Evolutionary conservation across 495 filamentous ascomycete species (phyloP), one percentile per base, ranked within the genome.

Genomic region (Lophium mytilinum): DNA sequence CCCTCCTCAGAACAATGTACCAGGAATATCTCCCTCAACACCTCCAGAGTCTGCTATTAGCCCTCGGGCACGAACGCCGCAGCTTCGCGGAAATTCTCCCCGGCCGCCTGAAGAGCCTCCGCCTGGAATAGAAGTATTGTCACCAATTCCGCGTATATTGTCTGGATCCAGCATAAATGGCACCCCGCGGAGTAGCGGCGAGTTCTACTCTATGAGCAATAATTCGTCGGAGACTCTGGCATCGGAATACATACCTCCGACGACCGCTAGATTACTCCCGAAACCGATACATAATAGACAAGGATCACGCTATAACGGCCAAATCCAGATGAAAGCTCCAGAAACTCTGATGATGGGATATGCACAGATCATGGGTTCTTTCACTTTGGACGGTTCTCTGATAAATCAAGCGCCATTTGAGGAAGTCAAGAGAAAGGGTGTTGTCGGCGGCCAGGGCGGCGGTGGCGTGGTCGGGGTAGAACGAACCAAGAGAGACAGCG

Each of bases 321-420:
- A 69, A 45, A 71, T 66, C 45, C 72, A 76, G 18, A 66, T 73
- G 35, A 77, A 72, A 59, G 58, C 58, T 58, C 83, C 80, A 46
- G 90, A 97, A 72, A 81, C 86, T 14, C 71, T 98, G 51, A 91
- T 98, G 83, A 97, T 98, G 93, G 93, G 91, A 9, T 98, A 95
- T 73, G 94, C 86, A 5, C 92, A 98, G 68, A 80, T 96, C n/a
- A 84, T 86, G 64, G 93, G 94, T 15, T 87, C 88, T 0, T 98
- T 97, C 60, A 89, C 84, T 0, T 72, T 97, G 7, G 93, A 98
- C 68, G 90, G 90, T 0, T 95, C 94, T 6, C 74, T 98, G 36
- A 80, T 97, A 52, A 90, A 95, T 60, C 84, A 93, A 37, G 84
- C 82, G 1, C 88, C 84, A 3, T 98, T 98, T 62, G 94, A 98